Base-by-base conservation (phyloP, 2,329 filamentous ascomycete genomes). In the Acarospora socialis region DNA sequence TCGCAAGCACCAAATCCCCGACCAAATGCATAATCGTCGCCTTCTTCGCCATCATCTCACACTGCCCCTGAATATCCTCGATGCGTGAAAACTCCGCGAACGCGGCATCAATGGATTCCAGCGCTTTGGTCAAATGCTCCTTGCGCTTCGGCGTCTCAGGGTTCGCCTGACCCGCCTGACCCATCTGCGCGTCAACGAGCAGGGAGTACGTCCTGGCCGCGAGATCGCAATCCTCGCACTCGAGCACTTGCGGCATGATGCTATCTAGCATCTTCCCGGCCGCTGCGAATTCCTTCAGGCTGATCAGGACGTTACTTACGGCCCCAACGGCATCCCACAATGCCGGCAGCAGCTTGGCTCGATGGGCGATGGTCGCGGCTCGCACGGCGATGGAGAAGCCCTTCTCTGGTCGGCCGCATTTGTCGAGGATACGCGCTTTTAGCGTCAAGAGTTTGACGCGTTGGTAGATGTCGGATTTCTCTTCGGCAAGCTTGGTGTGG, bases 21-120 rank as follows among this genome's bases (percentile, higher is more conserved):
- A 70, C 64, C 28, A 77, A 59, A 51, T 76, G 73, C 62, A 81
- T 79, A 30, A 92, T 68, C 30, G 74, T 74, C 3, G 80, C 77
- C 55, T 82, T 86, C 62, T 90, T 90, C 13, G 78, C 77, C 58
- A 86, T 68, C 62, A 81, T 74, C 53, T 84, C 78, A 47, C 81
- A 77, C 55, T 81, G 77, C 33, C 73, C 73, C n/a, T 61, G 57
- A 9, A 75, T 57, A 49, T 81, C 80, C 48, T 81, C 73, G 9
- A 82, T 60, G 28, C 62, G 65, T 24, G 73, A 69, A 50, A 71
- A 92, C 39, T 75, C 68, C 33, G 56, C 59, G 43, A 75, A 73
- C 0, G 77, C 70, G 38, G 61, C 67, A 34, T 78, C 71, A 28
- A 81, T 63, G 18, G 73, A 70, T 21, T 65, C 63, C 32, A 72